Evolutionary conservation across 345 rosid species (phyloP).

Genomic region (Gossypium arboreum): DNA sequence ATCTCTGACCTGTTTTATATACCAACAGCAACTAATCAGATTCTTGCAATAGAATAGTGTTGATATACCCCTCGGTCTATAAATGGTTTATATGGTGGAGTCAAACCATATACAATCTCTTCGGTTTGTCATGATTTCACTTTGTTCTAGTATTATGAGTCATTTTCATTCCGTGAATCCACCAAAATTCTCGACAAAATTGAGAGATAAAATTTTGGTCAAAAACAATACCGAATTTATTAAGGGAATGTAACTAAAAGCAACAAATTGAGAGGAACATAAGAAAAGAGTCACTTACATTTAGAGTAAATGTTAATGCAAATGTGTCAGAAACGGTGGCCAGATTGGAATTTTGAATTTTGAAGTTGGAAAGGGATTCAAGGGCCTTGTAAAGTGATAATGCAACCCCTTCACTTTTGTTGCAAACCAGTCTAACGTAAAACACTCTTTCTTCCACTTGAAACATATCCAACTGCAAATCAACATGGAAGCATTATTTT

Average conservation of each 20-base stretch:
- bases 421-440: conserved; percentile 57
- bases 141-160: no score
- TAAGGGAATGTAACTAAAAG: no score
- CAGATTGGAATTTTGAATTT: conserved; percentile 63
- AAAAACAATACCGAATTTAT: no score
- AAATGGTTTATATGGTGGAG: no score
- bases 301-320: conserved; percentile 52
- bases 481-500: conserved; percentile 16
- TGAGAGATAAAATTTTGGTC: no score
- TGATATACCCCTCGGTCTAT: no score
- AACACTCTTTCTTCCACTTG: conserved; percentile 75
- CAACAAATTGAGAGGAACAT: conserved; percentile 11
- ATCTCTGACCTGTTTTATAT: conserved; percentile 41
- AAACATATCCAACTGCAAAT: conserved; percentile 59
- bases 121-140: no score
- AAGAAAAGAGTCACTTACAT: conserved; percentile 30
- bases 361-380: conserved; percentile 65
- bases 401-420: conserved; percentile 56
- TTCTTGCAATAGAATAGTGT: background rate
- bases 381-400: conserved; percentile 64
- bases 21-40: background rate
- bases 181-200: no score
- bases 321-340: conserved; percentile 47
- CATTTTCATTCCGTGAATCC: no score
- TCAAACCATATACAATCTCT: no score